Percentiles rank a stretch among this genome's conserved stretches.
These are phyloP conservation scores for Chalara sp. DNA, from an alignment of 2,329 filamentous ascomycete species.

Conservation along the genomic window DNA sequence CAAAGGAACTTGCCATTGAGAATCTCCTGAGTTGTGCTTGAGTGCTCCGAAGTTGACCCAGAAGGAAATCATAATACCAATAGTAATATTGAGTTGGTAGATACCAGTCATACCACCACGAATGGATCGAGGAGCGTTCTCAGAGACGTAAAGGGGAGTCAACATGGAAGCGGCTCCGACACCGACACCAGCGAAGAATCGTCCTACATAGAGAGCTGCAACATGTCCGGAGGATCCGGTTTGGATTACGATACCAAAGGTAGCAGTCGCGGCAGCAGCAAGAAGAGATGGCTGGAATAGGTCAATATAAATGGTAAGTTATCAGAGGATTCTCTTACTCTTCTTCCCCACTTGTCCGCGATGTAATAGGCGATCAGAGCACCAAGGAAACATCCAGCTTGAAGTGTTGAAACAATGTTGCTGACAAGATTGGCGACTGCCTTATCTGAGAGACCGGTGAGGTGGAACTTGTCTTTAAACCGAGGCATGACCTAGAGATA, in stretches of 20 bases:
- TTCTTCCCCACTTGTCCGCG: slow-evolving; percentile 29
- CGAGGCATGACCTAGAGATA: background rate
- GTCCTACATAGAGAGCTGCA: slow-evolving; percentile 58
- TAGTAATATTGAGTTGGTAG: slow-evolving; percentile 41
- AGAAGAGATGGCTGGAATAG: slow-evolving; percentile 37
- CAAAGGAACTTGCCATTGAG: slow-evolving; percentile 52
- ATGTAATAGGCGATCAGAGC: slow-evolving; percentile 42
- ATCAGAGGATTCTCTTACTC: slow-evolving; percentile 4
- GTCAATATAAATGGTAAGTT: background rate
- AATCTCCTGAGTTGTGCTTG: slow-evolving; percentile 28
- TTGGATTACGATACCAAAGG: slow-evolving; percentile 58
- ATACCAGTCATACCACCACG: slow-evolving; percentile 43
- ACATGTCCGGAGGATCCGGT: slow-evolving; percentile 53
- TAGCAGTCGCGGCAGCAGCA: slow-evolving; percentile 47
- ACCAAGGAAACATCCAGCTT: slow-evolving; percentile 61
- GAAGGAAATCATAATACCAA: slow-evolving; percentile 33
- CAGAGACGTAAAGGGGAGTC: slow-evolving; percentile 30
- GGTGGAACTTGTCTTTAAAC: background rate
- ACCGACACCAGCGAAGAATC: slow-evolving; percentile 44
- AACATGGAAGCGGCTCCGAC: slow-evolving; percentile 41
- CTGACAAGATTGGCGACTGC: background rate
- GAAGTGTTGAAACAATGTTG: slow-evolving; percentile 41
- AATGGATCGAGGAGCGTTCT: slow-evolving; percentile 43
- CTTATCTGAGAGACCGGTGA: background rate
- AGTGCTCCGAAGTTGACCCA: slow-evolving; percentile 37